These are phyloP conservation scores for Canna indica DNA, from an alignment of 176 grass and related monocot genomes.

Conservation along the genomic window DNA sequence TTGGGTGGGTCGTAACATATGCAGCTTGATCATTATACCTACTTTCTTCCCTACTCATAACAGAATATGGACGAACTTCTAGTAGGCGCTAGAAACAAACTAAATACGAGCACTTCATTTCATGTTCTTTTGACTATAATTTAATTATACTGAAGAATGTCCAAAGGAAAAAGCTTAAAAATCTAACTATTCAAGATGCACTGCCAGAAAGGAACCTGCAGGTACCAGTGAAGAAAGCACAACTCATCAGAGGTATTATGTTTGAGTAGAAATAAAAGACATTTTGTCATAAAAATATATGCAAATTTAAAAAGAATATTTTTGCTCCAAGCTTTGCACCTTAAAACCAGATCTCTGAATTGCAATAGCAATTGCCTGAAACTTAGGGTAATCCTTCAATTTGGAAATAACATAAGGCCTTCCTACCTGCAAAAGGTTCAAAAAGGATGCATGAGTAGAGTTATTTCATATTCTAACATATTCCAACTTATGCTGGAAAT, in stretches of 20 bases:
- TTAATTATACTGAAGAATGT: background rate
- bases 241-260: background rate
- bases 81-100: too few species aligned
- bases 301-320: background rate
- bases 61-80: too few species aligned
- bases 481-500: background rate
- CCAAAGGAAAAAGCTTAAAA: background rate
- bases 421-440: slow-evolving; percentile 51
- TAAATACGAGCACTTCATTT: background rate
- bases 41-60: too few species aligned
- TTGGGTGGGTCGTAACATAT: too few species aligned
- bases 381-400: slow-evolving; percentile 94
- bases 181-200: background rate
- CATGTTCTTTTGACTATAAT: background rate
- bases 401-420: slow-evolving; percentile 94
- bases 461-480: background rate
- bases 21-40: too few species aligned
- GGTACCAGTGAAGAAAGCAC: background rate
- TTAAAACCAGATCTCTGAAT: slow-evolving; percentile 99
- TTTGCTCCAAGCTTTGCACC: slow-evolving; percentile 31
- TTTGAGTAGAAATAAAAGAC: background rate
- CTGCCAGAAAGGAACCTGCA: background rate
- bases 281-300: background rate
- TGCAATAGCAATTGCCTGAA: slow-evolving; percentile 99
- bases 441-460: background rate